Evolutionary conservation across 2,329 filamentous ascomycete genomes (phyloP), one percentile per base, ranked within the genome.

Genomic region (Ceratocystis albifundus): DNA sequence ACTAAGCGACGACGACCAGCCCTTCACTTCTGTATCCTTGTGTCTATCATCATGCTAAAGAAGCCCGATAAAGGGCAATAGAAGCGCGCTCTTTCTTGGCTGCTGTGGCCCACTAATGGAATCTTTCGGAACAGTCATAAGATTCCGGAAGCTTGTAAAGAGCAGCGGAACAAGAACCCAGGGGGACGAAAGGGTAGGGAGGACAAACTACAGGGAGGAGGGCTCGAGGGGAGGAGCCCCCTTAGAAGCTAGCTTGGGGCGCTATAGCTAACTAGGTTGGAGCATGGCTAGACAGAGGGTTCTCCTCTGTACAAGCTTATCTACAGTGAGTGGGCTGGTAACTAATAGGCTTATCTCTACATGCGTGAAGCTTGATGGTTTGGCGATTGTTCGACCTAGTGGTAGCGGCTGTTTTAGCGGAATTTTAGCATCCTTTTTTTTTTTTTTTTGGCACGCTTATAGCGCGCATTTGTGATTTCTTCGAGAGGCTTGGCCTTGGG

Each of bases 221-320:
- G 17, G 5, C 48, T 32, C 55, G 5, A n/a, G 30, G 7, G 30
- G 10, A 28, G 15, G 7, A n/a, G n/a, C n/a, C n/a, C n/a, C n/a
- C 4, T 36, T 22, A n/a, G 28, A 8, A 32, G 55, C 12, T 36
- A 25, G 55, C 25, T 59, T 32, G 28, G 32, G 32, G 55, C 28
- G 28, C 55, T 8, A n/a, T 10, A 28, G 36, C 4, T 10, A 28
- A 12, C 4, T 41, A 12, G 36, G 3, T 41, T 41, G 36, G 36
- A 41, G 36, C 36, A 41, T 12, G 36, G 36, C 10, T 41, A n/a
- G 55, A 36, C 28, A 22, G 12, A 28, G n/a, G n/a, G 55, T 25
- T 17, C 55, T 17, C 55, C 55, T n/a, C 55, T 59, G 55, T 59
- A 59, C 6, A 59, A 59, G 55, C 25, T 59, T 59, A 59, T 59